Evolutionary conservation across 1,284 basidiomycete genomes (phyloP).

Genomic region (Boletus calvinii): DNA sequence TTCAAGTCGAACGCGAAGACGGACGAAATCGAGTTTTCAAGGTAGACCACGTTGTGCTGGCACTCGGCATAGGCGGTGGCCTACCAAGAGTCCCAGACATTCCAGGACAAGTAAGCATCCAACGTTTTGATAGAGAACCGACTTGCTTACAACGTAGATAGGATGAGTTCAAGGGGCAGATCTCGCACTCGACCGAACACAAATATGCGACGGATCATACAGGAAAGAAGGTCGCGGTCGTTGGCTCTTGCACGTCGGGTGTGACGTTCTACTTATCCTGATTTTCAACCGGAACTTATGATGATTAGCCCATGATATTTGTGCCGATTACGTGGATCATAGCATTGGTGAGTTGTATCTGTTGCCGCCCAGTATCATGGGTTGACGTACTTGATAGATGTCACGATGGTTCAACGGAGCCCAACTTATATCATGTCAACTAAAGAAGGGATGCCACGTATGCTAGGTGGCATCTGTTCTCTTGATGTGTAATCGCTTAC

Average conservation of each 20-base stretch:
- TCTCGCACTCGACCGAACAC: conserved; percentile 56
- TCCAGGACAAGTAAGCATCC: conserved; percentile 29
- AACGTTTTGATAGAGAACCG: conserved; percentile 15
- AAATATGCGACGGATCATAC: conserved; percentile 46
- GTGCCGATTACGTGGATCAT: conserved; percentile 31
- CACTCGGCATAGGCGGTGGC: conserved; percentile 45
- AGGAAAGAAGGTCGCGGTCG: conserved; percentile 60
- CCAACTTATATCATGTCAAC: conserved; percentile 60
- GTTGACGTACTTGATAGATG: conserved; percentile 36
- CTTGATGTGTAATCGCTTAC: not conserved
- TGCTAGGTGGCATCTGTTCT: conserved; percentile 34
- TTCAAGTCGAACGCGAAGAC: conserved; percentile 35
- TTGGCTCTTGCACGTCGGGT: conserved; percentile 64
- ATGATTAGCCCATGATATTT: conserved; percentile 32
- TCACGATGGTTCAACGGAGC: conserved; percentile 63
- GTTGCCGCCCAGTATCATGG: not conserved
- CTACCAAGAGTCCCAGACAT: conserved; percentile 37
- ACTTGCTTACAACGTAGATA: conserved; percentile 20
- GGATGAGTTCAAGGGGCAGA: conserved; percentile 53
- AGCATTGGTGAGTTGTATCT: conserved; percentile 23
- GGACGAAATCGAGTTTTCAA: conserved; percentile 35
- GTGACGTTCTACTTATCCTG: conserved; percentile 1
- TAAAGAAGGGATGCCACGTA: conserved; percentile 43
- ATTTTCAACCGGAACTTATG: not conserved
- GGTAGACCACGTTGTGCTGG: conserved; percentile 40